Conservation (phyloP, 202 grass and related monocot species). For the Eragrostis tef region DNA sequence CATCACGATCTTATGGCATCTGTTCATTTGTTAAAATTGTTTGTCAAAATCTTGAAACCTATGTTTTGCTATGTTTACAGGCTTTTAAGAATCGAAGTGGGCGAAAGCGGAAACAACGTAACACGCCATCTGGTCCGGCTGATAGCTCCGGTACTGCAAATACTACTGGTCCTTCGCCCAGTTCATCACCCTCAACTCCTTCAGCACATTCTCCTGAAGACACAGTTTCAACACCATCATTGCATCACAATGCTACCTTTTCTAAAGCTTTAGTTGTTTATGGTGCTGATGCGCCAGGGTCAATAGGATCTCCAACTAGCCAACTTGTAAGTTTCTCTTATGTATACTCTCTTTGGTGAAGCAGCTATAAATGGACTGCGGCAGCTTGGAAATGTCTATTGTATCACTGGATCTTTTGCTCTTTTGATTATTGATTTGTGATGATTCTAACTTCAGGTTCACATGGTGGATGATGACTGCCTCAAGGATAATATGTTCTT, state of each 20-base stretch:
- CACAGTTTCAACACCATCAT: conserved; percentile 54
- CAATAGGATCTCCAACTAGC: conserved; percentile 56
- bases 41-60: not conserved
- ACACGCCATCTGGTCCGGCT: conserved; percentile 58
- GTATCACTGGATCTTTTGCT: conserved; percentile 28
- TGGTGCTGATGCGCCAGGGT: conserved; percentile 38
- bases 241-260: conserved; percentile 45
- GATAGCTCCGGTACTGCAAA: conserved; percentile 74
- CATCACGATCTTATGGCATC: conserved; percentile 16
- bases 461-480: conserved; percentile 62
- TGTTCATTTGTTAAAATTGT: conserved; percentile 20
- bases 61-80: conserved; percentile 46
- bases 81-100: conserved; percentile 58
- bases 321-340: conserved; percentile 58
- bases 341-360: conserved; percentile 2
- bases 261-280: conserved; percentile 55
- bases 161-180: conserved; percentile 60
- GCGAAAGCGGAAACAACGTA: conserved; percentile 71
- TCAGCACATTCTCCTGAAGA: conserved; percentile 69
- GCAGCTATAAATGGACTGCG: not conserved
- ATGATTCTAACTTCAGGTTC: conserved; percentile 49
- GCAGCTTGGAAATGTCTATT: conserved; percentile 5
- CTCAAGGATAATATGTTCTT: conserved; percentile 66
- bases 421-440: conserved; percentile 33
- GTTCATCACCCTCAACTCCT: conserved; percentile 71